phyloP scores from a whole-genome alignment of 129 eudicot species.

The Dittrichia graveolens region DNA sequence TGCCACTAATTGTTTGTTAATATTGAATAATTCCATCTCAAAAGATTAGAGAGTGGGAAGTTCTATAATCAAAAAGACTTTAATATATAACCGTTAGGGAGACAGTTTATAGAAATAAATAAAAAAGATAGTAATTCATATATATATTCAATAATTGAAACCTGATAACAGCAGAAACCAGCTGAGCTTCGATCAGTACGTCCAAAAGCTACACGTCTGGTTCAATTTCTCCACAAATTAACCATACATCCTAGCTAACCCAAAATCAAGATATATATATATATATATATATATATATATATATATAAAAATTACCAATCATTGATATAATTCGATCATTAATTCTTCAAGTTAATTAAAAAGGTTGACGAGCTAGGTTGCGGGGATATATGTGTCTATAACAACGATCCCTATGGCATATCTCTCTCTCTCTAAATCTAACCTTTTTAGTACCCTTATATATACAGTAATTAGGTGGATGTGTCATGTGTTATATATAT shows the following conservation, averaged over 20 bases:
- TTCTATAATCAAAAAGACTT: too few relatives aligned
- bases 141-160: constrained; percentile 12
- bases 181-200: constrained; percentile 56
- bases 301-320: too few relatives aligned
- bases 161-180: constrained; percentile 53
- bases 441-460: not conserved
- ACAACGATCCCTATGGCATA: constrained; percentile 44
- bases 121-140: not conserved
- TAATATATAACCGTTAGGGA: too few relatives aligned
- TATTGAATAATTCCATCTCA: too few relatives aligned
- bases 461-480: too few relatives aligned
- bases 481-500: too few relatives aligned
- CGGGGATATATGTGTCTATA: constrained; percentile 44
- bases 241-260: constrained; percentile 11
- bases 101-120: too few relatives aligned
- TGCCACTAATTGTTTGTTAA: too few relatives aligned
- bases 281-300: too few relatives aligned
- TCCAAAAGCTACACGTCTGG: not conserved
- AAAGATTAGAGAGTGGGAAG: too few relatives aligned
- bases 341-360: not conserved
- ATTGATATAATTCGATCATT: too few relatives aligned
- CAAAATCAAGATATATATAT: not conserved
- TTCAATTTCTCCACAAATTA: not conserved
- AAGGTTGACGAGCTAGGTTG: constrained; percentile 34
- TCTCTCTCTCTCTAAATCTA: constrained; percentile 23